phyloP scores from a whole-genome alignment of 176 grass and related monocot species.

The Elaeis guineensis region DNA sequence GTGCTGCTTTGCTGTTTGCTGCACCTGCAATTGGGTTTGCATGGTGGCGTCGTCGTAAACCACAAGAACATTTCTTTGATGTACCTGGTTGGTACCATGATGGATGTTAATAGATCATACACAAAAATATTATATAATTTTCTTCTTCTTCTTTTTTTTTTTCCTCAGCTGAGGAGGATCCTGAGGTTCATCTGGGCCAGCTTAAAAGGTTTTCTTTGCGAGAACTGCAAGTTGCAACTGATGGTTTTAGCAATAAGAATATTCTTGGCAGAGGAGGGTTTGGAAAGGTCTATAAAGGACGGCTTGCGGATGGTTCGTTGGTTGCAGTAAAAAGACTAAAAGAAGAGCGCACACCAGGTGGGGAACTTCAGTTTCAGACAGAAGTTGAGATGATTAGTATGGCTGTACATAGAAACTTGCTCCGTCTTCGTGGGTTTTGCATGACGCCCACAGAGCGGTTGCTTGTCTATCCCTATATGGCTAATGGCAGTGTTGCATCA shows the following conservation, averaged over 20 bases:
- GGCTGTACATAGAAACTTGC: constrained; percentile 59
- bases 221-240: constrained; percentile 58
- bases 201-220: constrained; percentile 63
- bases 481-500: constrained; percentile 67
- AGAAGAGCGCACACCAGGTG: constrained; percentile 55
- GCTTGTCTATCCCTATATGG: constrained; percentile 77
- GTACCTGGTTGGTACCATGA: constrained; percentile 51
- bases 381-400: constrained; percentile 70
- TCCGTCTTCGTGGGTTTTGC: constrained; percentile 63
- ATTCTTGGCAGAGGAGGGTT: constrained; percentile 68
- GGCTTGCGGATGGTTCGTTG: constrained; percentile 57
- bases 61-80: constrained; percentile 77
- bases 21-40: constrained; percentile 62
- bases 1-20: constrained; percentile 55
- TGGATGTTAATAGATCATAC: constrained; percentile 9
- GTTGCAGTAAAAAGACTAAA: constrained; percentile 65
- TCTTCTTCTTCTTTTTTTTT: constrained; percentile 9
- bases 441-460: constrained; percentile 61
- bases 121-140: constrained; percentile 12
- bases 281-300: constrained; percentile 75
- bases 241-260: constrained; percentile 52
- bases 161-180: constrained; percentile 55
- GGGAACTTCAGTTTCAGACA: constrained; percentile 58
- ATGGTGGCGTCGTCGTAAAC: constrained; percentile 62
- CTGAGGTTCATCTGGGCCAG: constrained; percentile 69